A percentile compares a stretch with the other conserved stretches of the same genome.
phyloP scores from a whole-genome alignment of 768 basidiomycete genomes.

The Leccinum barrowsii region DNA sequence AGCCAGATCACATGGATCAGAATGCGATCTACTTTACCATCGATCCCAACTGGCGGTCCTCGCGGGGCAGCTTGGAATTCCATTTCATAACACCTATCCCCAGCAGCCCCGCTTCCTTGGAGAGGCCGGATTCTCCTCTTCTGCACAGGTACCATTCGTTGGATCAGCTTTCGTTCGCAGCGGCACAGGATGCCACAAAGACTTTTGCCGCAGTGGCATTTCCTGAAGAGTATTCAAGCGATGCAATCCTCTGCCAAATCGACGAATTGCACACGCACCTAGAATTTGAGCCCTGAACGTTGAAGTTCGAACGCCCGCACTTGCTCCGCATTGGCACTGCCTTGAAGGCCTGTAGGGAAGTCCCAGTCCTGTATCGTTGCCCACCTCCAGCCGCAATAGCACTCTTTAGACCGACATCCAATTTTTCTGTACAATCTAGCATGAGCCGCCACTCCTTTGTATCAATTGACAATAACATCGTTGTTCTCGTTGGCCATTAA shows the following conservation, averaged over 20 bases:
- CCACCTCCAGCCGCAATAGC: background rate
- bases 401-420: background rate
- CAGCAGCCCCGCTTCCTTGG: constrained; percentile 3
- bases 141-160: constrained; percentile 20
- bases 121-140: constrained; percentile 23
- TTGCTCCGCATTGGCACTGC: background rate
- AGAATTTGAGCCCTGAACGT: constrained; percentile 4
- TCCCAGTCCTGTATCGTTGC: background rate
- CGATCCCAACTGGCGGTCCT: constrained; percentile 21
- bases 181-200: background rate
- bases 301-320: constrained; percentile 4
- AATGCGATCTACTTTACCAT: constrained; percentile 29
- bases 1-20: constrained; percentile 14
- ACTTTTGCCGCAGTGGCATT: background rate
- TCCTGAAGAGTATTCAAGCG: background rate
- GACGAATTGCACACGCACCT: constrained; percentile 26
- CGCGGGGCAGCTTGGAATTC: constrained; percentile 20
- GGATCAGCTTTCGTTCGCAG: constrained; percentile 12
- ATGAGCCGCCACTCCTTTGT: constrained; percentile 9
- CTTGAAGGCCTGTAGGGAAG: background rate
- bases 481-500: background rate
- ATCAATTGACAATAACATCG: constrained; percentile 3
- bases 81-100: constrained; percentile 26
- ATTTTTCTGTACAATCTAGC: constrained; percentile 1
- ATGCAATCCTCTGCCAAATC: constrained; percentile 10